phyloP scores from a whole-genome alignment of 2,329 filamentous ascomycete species.

The Paradendryphiella salina region DNA sequence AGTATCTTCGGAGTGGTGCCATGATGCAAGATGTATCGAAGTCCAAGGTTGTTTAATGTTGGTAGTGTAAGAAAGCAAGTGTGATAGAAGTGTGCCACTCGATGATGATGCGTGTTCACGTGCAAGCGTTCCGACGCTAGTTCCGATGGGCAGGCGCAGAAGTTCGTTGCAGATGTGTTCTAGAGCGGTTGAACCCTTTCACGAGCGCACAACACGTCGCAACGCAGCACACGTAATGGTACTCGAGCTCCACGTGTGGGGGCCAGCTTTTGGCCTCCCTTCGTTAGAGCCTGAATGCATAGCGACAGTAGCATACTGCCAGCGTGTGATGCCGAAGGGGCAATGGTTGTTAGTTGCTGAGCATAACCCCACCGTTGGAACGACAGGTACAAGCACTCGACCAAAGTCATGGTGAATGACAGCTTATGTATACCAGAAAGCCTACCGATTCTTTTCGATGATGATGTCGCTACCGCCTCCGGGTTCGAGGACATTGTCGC shows the following conservation, averaged over 20 bases:
- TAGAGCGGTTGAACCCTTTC: neutral
- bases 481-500: slow-evolving; percentile 65
- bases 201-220: slow-evolving; percentile 1
- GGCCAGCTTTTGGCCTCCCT: slow-evolving; percentile 81
- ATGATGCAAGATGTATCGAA: slow-evolving; percentile 53
- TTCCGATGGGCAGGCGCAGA: slow-evolving; percentile 14
- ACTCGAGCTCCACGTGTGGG: slow-evolving; percentile 85
- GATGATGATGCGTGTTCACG: slow-evolving; percentile 29
- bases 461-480: slow-evolving; percentile 56
- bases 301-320: slow-evolving; percentile 77
- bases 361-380: slow-evolving; percentile 69
- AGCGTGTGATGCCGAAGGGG: slow-evolving; percentile 60
- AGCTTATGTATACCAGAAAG: slow-evolving; percentile 50
- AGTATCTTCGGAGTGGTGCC: slow-evolving; percentile 85
- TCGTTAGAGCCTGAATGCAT: slow-evolving; percentile 92
- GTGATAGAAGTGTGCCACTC: neutral
- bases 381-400: slow-evolving; percentile 53
- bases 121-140: slow-evolving; percentile 20
- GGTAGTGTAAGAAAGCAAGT: neutral
- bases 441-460: slow-evolving; percentile 62
- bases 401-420: neutral
- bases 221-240: slow-evolving; percentile 46
- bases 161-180: neutral
- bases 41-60: neutral
- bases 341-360: slow-evolving; percentile 48